Base-by-base conservation (phyloP, 1,139 yeast species). In the Kluyveromyces marxianus region DNA sequence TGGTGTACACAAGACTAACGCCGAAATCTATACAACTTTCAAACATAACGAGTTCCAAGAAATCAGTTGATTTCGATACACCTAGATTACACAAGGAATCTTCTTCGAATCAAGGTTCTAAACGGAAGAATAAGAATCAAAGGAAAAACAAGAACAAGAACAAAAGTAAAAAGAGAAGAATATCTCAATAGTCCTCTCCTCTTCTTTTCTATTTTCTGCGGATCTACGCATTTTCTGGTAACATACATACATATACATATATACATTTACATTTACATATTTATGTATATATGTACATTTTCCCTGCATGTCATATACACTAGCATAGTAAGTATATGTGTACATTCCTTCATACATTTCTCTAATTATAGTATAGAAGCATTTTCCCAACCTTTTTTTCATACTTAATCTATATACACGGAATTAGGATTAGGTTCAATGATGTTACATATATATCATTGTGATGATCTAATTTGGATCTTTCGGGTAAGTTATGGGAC, bases 1-100 rank as follows among this genome's bases (percentile, higher is more conserved):
- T 92, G 65, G 71, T 92, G 30, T 92, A 92, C 68, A 78, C 92
- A 39, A 78, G 86, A 60, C 66, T 84, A 52, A 82, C 87, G 0
- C 81, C 77, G 48, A 76, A 72, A 61, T 52, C 55, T 35, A 45
- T 61, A 25, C 47, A 48, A 30, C 46, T 49, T 35, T 38, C 36
- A 14, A 14, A 14, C 21, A n/a, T 10, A 14, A 30, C 33, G 4
- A 10, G 24, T 4, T 31, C 42, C 30, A 34, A 32, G 2, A 5
- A 45, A 34, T 14, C 39, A 10, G 29, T 32, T 7, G 42, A 35
- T 34, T 14, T 40, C 14, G 43, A 33, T 5, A 24, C 35, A 48
- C 38, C 48, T 48, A 4, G 45, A 36, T n/a, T 44, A 42, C 30
- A 51, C 48, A 38, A 45, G 44, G 8, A 21, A 7, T 38, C 49